Conservation (phyloP, 371 early-diverging fungal species). For the Mortierella sp. region DNA sequence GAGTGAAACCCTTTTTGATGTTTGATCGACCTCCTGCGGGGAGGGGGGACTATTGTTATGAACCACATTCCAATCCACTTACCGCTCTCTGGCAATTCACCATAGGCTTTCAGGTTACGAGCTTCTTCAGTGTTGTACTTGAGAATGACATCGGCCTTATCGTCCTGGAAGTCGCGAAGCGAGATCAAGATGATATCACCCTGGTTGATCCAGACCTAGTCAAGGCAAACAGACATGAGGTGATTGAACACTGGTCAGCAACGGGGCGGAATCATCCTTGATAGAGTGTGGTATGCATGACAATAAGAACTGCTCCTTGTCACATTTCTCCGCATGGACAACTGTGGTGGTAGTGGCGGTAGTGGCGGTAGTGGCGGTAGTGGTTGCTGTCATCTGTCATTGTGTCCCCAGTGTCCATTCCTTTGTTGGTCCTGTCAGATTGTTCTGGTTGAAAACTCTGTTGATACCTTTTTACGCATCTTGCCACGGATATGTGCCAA, state of each 20-base stretch:
- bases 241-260: background rate
- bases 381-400: too few relatives aligned
- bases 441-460: slow-evolving; percentile 22
- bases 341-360: too few relatives aligned
- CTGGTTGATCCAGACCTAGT: slow-evolving; percentile 88
- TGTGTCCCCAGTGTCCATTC: background rate
- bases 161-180: slow-evolving; percentile 96
- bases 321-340: too few relatives aligned
- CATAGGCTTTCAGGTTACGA: slow-evolving; percentile 93
- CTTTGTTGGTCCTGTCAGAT: background rate
- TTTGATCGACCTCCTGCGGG: too few relatives aligned
- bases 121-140: slow-evolving; percentile 99
- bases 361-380: too few relatives aligned
- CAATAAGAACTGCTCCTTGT: background rate
- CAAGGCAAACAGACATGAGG: background rate
- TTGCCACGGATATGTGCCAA: slow-evolving; percentile 98
- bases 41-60: too few relatives aligned
- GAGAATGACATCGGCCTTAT: slow-evolving; percentile 97
- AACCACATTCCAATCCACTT: too few relatives aligned
- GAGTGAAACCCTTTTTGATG: too few relatives aligned
- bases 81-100: slow-evolving; percentile 96
- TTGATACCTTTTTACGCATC: slow-evolving; percentile 93
- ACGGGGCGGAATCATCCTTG: too few relatives aligned
- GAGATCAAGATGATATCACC: slow-evolving; percentile 97
- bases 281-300: slow-evolving; percentile 6